Base-by-base conservation (phyloP, 495 filamentous ascomycete genomes). In the Aspergillus wentii region DNA sequence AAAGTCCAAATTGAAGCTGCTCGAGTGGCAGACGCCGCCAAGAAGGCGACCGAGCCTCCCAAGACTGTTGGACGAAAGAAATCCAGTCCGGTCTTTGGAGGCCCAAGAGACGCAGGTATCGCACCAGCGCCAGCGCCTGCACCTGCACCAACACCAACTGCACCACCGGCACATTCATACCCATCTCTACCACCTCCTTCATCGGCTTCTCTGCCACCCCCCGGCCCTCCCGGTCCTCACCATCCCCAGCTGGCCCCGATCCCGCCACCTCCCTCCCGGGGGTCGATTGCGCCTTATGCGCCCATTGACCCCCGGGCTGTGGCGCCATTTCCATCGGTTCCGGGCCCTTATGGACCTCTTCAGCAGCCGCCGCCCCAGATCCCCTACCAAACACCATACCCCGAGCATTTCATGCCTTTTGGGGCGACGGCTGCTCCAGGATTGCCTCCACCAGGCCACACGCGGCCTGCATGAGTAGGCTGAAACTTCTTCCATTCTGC, bases 1-100 rank as follows among this genome's bases (percentile, higher is more conserved):
- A 69, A 68, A 43, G 68, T 61, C 16, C 64, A 71, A 37, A 71
- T 71, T 23, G 65, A 69, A 45, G 54, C 57, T 9, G 64, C 63
- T 33, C 55, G 61, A n/a, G 48, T 43, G 19, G 55, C 47, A 15
- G 59, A 59, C 17, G 56, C 44, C 5, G 47, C 43, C 4, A 51
- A 40, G 21, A 57, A 49, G 40, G 40, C 54, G 9, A 35, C 36
- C 17, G 57, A 61, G 8, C 46, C 33, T 30, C 46, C 49, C n/a
- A 68, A 61, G 41, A 21, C 38, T 17, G 49, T 14, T 1, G 36
- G 33, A 13, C 46, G 45, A 17, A 55, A 54, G 38, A 50, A 44
- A 28, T 44, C 38, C 8, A 36, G 40, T 21, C 44, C 44, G 17
- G 30, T 25, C 15, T 35, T 46, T 40, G 29, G 27, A 8, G 39